Base-by-base conservation (phyloP, 805 yeast species). In the Starmerella floricola region DNA sequence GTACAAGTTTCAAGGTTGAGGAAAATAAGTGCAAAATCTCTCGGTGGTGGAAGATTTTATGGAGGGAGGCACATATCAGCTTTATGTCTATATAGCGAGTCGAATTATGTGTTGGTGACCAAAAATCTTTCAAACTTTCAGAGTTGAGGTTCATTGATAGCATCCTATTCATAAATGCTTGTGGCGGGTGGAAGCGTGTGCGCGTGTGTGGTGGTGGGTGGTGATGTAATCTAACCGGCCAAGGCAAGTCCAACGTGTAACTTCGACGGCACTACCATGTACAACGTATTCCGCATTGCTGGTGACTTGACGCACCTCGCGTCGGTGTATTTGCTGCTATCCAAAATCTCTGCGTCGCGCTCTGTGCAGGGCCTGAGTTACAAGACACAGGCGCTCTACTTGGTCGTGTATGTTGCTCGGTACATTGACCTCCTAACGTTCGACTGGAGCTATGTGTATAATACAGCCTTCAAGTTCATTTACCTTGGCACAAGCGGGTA, bases 291-390 rank as follows among this genome's bases (percentile, higher is more conserved):
- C 42, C 57, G 59, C 13, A 23, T 55, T n/a, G 36, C 46, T 29
- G 94, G 88, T 23, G 98, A 91, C 57, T 56, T 84, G 42, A 74
- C 91, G 36, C 98, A 91, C 59, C 64, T 84, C 60, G 75, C 79
- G 15, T 78, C 93, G 53, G 82, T 84, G 38, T 65, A 82, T 45
- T 72, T 91, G 42, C 69, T 91, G 49, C 65, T 88, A 38, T 78
- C 75, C 41, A 74, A 85, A 31, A 84, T 91, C 52, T 71, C 67
- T 40, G 56, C 64, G 5, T 72, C 80, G 42, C 67, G 67, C 46
- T 78, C 93, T 6, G 76, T 81, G 36, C 73, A 76, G 24, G 98
- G 98, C 34, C 72, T 91, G 37, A 86, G 96, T 1, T 65, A 83
- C 57, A 88, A 88, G 64, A 83, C 97, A 0, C 97, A 91, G 59